phyloP scores from a whole-genome alignment of 2,329 filamentous ascomycete species.

The Talaromyces sp. region DNA sequence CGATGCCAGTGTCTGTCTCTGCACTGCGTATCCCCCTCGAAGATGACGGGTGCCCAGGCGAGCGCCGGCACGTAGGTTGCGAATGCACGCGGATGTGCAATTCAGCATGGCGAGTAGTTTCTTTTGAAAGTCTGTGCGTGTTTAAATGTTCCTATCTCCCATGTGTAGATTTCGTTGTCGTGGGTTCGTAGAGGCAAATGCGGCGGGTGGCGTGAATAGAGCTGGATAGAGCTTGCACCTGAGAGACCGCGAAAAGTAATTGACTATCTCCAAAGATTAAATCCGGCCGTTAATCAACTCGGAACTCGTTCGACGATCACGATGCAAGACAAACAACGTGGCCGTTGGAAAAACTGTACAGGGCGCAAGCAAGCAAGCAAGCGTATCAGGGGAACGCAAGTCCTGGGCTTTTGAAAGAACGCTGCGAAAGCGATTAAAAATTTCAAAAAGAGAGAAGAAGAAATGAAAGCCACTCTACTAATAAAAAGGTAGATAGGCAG shows the following conservation, averaged over 20 bases:
- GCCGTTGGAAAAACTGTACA: not conserved
- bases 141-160: not conserved
- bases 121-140: not conserved
- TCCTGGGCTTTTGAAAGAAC: not conserved
- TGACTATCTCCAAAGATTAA: too few relatives aligned
- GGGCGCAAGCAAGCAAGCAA: not conserved
- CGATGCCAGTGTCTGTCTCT: not conserved
- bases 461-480: not conserved
- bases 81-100: not conserved
- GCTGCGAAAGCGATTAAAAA: not conserved
- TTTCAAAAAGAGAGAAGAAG: not conserved
- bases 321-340: not conserved
- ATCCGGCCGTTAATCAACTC: not conserved
- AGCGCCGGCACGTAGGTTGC: not conserved
- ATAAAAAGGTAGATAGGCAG: not conserved
- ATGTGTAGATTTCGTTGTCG: not conserved
- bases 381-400: not conserved
- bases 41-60: not conserved
- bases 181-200: not conserved
- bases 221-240: too few relatives aligned
- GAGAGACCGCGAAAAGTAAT: not conserved
- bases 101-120: not conserved
- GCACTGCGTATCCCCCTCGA: not conserved
- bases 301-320: not conserved
- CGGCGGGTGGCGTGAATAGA: not conserved